These are phyloP conservation scores for Chaetomiaceae sp. DNA, from an alignment of 2,329 filamentous ascomycete species.

Conservation along the genomic window DNA sequence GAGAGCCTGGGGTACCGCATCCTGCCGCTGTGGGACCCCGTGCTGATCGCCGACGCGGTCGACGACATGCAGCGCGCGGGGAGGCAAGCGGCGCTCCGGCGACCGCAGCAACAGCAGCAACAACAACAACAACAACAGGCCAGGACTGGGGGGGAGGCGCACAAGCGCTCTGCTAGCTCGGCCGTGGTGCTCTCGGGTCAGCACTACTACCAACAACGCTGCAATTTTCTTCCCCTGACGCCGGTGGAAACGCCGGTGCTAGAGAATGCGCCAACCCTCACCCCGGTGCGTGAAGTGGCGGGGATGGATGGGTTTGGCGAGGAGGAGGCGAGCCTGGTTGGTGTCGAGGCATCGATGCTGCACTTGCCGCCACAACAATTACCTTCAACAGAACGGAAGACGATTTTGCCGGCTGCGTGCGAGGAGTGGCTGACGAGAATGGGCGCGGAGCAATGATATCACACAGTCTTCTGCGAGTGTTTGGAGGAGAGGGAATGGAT, in stretches of 20 bases:
- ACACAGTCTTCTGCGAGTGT: background rate
- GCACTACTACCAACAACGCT: too few relatives aligned
- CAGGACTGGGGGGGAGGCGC: conserved; percentile 18
- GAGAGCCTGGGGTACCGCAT: conserved; percentile 59
- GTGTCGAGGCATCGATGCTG: conserved; percentile 3
- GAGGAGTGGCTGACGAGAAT: background rate
- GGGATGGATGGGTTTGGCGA: conserved; percentile 1
- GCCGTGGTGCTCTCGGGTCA: conserved; percentile 35
- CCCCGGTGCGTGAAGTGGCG: background rate
- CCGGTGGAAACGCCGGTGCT: conserved; percentile 36
- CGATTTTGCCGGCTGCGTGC: conserved; percentile 7
- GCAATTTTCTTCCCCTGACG: conserved; percentile 36
- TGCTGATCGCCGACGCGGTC: conserved; percentile 52
- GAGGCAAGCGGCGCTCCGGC: conserved; percentile 17
- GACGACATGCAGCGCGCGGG: conserved; percentile 59
- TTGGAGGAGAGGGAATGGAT: too few relatives aligned
- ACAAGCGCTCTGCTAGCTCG: conserved; percentile 35
- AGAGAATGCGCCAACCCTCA: conserved; percentile 19
- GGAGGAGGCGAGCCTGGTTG: background rate
- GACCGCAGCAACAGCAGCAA: too few relatives aligned
- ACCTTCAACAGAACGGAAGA: conserved; percentile 9
- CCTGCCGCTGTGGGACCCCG: conserved; percentile 51
- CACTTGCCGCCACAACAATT: conserved; percentile 4
- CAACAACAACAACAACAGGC: too few relatives aligned
- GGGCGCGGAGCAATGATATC: background rate